Percentiles rank a stretch among this genome's conserved stretches.
phyloP scores from a whole-genome alignment of 2,329 filamentous ascomycete genomes.

The Penicillium sp. region DNA sequence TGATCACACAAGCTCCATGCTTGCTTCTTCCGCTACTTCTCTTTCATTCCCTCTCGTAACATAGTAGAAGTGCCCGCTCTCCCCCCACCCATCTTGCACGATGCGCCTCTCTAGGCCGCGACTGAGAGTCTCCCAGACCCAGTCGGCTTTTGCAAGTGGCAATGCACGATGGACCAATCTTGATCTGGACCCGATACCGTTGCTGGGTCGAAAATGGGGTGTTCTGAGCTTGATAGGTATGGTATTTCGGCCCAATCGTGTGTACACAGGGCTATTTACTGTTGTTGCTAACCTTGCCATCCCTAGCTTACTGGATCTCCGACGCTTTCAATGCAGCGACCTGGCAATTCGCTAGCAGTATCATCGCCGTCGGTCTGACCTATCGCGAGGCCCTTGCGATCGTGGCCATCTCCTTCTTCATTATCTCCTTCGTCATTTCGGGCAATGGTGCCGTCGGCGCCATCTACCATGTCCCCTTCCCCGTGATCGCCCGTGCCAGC shows the following conservation, averaged over 20 bases:
- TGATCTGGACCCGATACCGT: slow-evolving; percentile 55
- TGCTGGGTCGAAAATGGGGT: slow-evolving; percentile 51
- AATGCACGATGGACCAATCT: slow-evolving; percentile 52
- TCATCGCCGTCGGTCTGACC: slow-evolving; percentile 56
- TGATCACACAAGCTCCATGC: slow-evolving; percentile 1
- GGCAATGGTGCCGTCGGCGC: slow-evolving; percentile 61
- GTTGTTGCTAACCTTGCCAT: background rate
- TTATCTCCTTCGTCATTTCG: slow-evolving; percentile 63
- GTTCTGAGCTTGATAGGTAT: slow-evolving; percentile 49
- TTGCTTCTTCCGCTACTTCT: background rate
- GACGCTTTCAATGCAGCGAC: slow-evolving; percentile 58
- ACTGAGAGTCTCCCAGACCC: slow-evolving; percentile 50
- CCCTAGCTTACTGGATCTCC: slow-evolving; percentile 55
- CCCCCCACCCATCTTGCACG: background rate
- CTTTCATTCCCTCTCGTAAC: background rate
- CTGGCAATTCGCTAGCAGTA: slow-evolving; percentile 58
- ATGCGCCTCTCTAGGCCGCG: slow-evolving; percentile 44
- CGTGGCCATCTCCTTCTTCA: slow-evolving; percentile 56
- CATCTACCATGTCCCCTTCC: slow-evolving; percentile 59
- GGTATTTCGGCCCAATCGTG: background rate
- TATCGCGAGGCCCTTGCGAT: slow-evolving; percentile 57
- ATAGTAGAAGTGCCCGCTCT: background rate
- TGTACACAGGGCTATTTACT: background rate
- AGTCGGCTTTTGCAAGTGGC: slow-evolving; percentile 52
- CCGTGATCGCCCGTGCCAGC: slow-evolving; percentile 58